These are phyloP conservation scores for Phaffomyces opuntiae DNA, from an alignment of 805 yeast genomes.

Conservation along the genomic window DNA sequence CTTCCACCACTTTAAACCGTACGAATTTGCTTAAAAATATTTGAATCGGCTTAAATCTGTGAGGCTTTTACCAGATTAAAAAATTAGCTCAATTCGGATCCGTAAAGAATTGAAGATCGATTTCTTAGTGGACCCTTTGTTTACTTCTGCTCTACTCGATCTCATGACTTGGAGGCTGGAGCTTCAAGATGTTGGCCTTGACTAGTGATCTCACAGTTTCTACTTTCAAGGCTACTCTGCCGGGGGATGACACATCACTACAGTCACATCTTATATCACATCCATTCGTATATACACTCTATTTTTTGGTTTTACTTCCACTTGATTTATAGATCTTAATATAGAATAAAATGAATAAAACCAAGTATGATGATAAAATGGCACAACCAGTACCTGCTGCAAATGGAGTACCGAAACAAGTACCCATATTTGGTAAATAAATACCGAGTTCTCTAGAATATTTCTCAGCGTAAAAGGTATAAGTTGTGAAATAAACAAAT, in stretches of 20 bases:
- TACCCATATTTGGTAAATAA: conserved; percentile 68
- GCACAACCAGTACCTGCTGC: conserved; percentile 92
- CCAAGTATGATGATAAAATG: conserved; percentile 80
- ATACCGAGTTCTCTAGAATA: conserved; percentile 40
- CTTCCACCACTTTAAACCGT: too few species aligned
- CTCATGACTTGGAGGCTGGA: too few species aligned
- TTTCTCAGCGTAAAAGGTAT: conserved; percentile 75
- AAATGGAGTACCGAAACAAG: conserved; percentile 85
- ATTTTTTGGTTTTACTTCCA: conserved; percentile 12
- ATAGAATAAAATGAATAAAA: conserved; percentile 89
- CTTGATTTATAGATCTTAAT: conserved; percentile 69
- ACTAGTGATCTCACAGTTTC: too few species aligned
- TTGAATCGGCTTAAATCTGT: too few species aligned
- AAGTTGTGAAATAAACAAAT: conserved; percentile 91
- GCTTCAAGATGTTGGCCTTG: background rate
- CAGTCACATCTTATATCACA: too few species aligned
- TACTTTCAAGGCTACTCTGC: too few species aligned
- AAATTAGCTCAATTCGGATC: too few species aligned
- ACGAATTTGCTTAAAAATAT: too few species aligned
- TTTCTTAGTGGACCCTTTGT: background rate
- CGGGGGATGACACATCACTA: too few species aligned
- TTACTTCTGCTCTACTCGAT: background rate
- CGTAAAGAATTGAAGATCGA: too few species aligned
- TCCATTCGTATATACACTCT: background rate
- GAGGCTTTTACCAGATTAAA: too few species aligned